Conservation (phyloP, 2,329 filamentous ascomycete genomes). For the Elsinoe perseae region DNA sequence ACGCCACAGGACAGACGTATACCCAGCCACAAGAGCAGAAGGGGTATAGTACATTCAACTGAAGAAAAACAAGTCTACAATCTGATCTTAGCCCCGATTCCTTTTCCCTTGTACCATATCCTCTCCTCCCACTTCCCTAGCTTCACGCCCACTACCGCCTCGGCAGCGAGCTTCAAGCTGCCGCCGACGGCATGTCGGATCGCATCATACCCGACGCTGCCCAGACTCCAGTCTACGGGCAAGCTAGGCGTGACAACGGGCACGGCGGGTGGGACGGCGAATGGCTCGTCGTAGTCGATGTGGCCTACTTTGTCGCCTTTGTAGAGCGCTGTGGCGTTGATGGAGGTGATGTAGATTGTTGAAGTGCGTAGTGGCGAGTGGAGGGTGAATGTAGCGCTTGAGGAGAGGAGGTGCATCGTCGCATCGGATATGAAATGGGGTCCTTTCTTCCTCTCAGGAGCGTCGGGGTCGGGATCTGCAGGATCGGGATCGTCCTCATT, state of each 20-base stretch:
- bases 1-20: background rate
- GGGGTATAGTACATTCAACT: background rate
- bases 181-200: conserved; percentile 75
- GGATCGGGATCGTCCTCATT: conserved; percentile 35
- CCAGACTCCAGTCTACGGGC: conserved; percentile 72
- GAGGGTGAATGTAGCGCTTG: conserved; percentile 76
- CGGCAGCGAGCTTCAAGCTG: conserved; percentile 66
- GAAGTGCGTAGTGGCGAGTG: conserved; percentile 68
- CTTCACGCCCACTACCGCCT: conserved; percentile 65
- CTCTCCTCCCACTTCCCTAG: conserved; percentile 67
- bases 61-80: conserved; percentile 25
- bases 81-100: conserved; percentile 42
- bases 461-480: conserved; percentile 29
- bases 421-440: conserved; percentile 75
- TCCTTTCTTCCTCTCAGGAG: conserved; percentile 33
- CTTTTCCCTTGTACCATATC: conserved; percentile 48
- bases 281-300: conserved; percentile 66
- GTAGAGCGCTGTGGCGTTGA: conserved; percentile 80
- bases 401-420: conserved; percentile 77
- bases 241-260: conserved; percentile 63
- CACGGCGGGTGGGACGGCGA: conserved; percentile 65
- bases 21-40: background rate
- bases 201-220: conserved; percentile 73
- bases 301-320: conserved; percentile 67
- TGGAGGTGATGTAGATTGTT: conserved; percentile 65